A percentile compares a stretch with the other conserved stretches of the same genome.
Evolutionary conservation across 2,329 filamentous ascomycete genomes (phyloP).

Genomic region (Penicillium rolfsii): DNA sequence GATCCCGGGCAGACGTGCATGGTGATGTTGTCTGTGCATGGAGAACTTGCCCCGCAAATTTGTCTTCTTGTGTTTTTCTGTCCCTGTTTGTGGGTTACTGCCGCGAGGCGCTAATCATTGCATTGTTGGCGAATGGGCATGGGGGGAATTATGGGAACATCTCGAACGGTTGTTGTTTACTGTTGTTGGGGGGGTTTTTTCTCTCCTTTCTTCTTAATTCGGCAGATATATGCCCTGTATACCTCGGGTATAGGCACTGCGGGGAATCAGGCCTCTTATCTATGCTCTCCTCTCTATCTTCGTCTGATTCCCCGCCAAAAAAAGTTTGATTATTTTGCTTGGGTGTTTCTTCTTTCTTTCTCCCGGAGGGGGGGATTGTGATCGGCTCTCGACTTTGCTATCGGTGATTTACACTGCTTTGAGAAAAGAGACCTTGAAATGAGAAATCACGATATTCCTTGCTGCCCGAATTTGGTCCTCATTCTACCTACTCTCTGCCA

Average conservation of each 20-base stretch:
- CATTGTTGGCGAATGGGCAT: slow-evolving; percentile 36
- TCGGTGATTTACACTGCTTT: neutral
- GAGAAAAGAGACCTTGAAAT: neutral
- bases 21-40: slow-evolving; percentile 34
- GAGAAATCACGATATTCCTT: slow-evolving; percentile 15
- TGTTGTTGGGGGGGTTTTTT: slow-evolving; percentile 1
- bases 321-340: slow-evolving; percentile 22
- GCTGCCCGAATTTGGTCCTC: neutral
- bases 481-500: too few relatives aligned
- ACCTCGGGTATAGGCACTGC: slow-evolving; percentile 14
- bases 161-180: slow-evolving; percentile 18
- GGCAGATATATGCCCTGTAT: slow-evolving; percentile 19
- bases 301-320: slow-evolving; percentile 20
- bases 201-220: slow-evolving; percentile 12
- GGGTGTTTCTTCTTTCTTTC: slow-evolving; percentile 4
- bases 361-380: neutral
- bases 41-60: slow-evolving; percentile 10
- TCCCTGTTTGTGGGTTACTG: slow-evolving; percentile 5
- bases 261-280: slow-evolving; percentile 1
- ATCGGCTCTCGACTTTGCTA: neutral
- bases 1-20: slow-evolving; percentile 29
- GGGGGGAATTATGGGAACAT: slow-evolving; percentile 29
- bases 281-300: neutral
- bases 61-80: slow-evolving; percentile 14
- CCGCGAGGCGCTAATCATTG: slow-evolving; percentile 29